phyloP scores from a whole-genome alignment of 768 basidiomycete genomes.

The Psilocybe sp. region DNA sequence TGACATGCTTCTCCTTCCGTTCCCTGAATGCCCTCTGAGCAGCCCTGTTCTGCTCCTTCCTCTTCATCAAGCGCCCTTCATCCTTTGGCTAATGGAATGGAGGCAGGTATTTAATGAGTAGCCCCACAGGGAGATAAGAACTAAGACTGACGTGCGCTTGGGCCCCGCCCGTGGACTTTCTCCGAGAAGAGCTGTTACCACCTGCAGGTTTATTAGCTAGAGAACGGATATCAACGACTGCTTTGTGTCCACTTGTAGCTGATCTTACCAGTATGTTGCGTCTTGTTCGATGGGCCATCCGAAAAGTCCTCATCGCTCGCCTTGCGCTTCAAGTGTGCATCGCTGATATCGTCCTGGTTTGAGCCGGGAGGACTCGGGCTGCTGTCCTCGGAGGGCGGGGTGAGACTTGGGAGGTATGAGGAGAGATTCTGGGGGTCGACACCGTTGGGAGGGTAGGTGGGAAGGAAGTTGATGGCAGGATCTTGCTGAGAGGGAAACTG shows the following conservation, averaged over 20 bases:
- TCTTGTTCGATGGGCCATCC: constrained; percentile 66
- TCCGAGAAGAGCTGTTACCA: constrained; percentile 22
- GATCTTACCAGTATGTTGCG: constrained; percentile 57
- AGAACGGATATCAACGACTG: background rate
- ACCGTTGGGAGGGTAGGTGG: constrained; percentile 31
- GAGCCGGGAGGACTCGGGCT: constrained; percentile 73
- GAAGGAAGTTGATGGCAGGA: constrained; percentile 12
- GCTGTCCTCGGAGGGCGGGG: constrained; percentile 72
- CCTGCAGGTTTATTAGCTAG: constrained; percentile 23
- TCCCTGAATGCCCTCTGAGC: constrained; percentile 98
- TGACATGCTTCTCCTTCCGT: constrained; percentile 95
- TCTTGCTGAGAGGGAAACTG: constrained; percentile 49
- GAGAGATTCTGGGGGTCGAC: constrained; percentile 63
- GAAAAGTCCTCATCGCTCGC: constrained; percentile 63
- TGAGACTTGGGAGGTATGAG: constrained; percentile 45
- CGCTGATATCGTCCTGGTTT: constrained; percentile 39
- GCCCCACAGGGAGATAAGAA: constrained; percentile 3
- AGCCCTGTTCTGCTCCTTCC: constrained; percentile 96
- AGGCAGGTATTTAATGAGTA: background rate
- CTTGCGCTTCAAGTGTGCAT: constrained; percentile 69
- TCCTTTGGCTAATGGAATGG: constrained; percentile 47
- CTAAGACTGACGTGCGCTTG: background rate
- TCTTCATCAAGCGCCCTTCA: constrained; percentile 73
- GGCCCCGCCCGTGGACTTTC: constrained; percentile 31
- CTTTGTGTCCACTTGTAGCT: background rate